Base-by-base conservation (phyloP, 2,329 filamentous ascomycete species). In the Trichoderma breve region DNA sequence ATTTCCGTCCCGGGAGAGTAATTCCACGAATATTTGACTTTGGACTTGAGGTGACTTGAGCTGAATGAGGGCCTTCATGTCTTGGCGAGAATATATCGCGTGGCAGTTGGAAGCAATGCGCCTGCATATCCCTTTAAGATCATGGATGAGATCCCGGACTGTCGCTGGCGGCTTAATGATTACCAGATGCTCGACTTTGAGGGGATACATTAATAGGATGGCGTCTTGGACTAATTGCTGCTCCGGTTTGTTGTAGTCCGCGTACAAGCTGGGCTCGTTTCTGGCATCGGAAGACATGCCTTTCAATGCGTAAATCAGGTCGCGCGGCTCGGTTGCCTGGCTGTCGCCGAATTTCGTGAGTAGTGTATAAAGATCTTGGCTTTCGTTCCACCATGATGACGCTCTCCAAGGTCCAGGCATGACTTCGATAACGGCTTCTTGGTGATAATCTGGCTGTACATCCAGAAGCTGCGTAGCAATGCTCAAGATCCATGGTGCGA, bases 361-460 rank as follows among this genome's bases (percentile, higher is more conserved):
- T 3, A 76, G n/a, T 1, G 53, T 53, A 4, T 69, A 60, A 2
- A 75, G 63, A 2, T 64, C 71, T 9, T 57, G 65, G 0, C 51
- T 30, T 43, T 75, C 24, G 4, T 3, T 30, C 73, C 73, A 75
- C 74, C 73, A 76, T 0, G 64, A 70, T 1, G 47, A 30, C 1
- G 3, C 1, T 3, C 21, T 74, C 3, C 18, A 47, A 0, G 67
- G 55, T 0, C 67, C 67, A 1, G 73, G 75, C 61, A 76, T 72
- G 0, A 74, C 70, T 0, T 75, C 73, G 2, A 76, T n/a, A 1
- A 76, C 68, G 1, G 75, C 70, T n/a, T 72, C 68, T 0, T 73
- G 70, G 7, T 76, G 75, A 1, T 43, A 3, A 2, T 18, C 30
- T 0, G 71, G 15, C 0, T 12, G 0, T 0, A 32, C 47, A 1